Conservation (phyloP, 2,329 filamentous ascomycete genomes). For the Amauroascus niger region DNA sequence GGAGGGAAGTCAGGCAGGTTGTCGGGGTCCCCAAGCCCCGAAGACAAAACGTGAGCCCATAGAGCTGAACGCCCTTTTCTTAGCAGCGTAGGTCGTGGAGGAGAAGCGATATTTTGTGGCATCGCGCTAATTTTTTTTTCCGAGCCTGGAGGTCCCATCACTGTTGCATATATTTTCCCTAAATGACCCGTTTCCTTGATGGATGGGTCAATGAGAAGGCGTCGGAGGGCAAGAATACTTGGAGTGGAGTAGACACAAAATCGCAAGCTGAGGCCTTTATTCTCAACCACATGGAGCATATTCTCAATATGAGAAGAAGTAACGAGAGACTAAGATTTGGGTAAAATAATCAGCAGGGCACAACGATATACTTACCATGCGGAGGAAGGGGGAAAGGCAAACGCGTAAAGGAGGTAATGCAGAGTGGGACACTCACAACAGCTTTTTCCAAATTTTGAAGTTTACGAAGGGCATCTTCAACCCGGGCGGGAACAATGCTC, state of each 20-base stretch:
- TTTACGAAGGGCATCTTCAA: conserved; percentile 24
- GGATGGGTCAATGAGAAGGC: conserved; percentile 21
- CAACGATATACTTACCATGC: background rate
- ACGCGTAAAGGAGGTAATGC: background rate
- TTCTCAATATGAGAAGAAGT: conserved; percentile 18
- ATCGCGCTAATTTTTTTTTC: conserved; percentile 14
- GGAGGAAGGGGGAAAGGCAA: background rate
- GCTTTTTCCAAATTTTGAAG: conserved; percentile 24
- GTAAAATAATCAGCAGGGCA: conserved; percentile 5
- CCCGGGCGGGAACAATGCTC: conserved; percentile 19
- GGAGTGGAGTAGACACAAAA: conserved; percentile 20
- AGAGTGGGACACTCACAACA: conserved; percentile 21
- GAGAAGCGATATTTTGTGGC: conserved; percentile 18
- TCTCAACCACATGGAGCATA: conserved; percentile 15
- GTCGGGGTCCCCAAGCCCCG: conserved; percentile 25
- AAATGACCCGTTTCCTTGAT: conserved; percentile 13
- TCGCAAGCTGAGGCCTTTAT: conserved; percentile 13
- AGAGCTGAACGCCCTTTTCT: conserved; percentile 22
- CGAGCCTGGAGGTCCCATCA: conserved; percentile 16
- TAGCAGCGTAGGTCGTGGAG: conserved; percentile 18
- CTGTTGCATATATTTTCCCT: conserved; percentile 22
- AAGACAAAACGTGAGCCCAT: conserved; percentile 27
- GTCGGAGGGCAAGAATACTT: conserved; percentile 17
- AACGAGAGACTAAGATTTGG: conserved; percentile 18
- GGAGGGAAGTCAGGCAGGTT: conserved; percentile 17